Percentiles rank a stretch among this genome's conserved stretches.
Conservation (phyloP, 345 rosid genomes). For the Litchi chinensis region DNA sequence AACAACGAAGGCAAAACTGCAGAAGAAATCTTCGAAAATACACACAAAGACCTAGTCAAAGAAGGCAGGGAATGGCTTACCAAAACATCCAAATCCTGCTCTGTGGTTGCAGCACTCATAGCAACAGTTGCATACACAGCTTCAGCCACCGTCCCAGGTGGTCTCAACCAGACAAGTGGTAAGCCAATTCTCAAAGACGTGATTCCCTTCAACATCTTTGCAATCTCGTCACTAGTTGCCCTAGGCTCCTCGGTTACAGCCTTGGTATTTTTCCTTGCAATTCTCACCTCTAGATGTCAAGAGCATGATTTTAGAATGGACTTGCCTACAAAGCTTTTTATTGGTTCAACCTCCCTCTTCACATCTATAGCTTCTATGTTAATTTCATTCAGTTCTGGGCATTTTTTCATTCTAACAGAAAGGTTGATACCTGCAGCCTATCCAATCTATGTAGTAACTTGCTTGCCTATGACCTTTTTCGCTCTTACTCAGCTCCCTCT, state of each 20-base stretch:
- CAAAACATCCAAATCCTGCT: slow-evolving; percentile 37
- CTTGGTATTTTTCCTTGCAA: slow-evolving; percentile 23
- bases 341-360: slow-evolving; percentile 25
- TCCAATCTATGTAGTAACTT: slow-evolving; percentile 31
- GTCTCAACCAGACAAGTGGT: neutral
- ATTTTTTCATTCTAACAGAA: slow-evolving; percentile 23
- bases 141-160: slow-evolving; percentile 34
- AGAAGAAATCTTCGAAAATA: slow-evolving; percentile 20
- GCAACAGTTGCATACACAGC: slow-evolving; percentile 39
- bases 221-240: slow-evolving; percentile 29
- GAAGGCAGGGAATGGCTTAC: slow-evolving; percentile 30
- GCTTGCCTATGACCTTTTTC: slow-evolving; percentile 32
- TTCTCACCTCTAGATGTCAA: slow-evolving; percentile 28
- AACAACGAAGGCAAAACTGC: slow-evolving; percentile 26
- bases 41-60: slow-evolving; percentile 20
- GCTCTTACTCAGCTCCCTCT: slow-evolving; percentile 25
- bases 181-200: neutral
- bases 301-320: slow-evolving; percentile 16
- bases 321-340: slow-evolving; percentile 24
- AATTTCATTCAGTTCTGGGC: slow-evolving; percentile 31
- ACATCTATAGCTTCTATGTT: slow-evolving; percentile 27
- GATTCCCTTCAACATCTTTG: slow-evolving; percentile 15
- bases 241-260: slow-evolving; percentile 29
- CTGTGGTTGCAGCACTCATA: slow-evolving; percentile 36
- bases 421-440: neutral